Evolutionary conservation across 208 protist species (phyloP), one percentile per base, ranked within the genome.

Genomic region (Sergeia podlipaevii): DNA sequence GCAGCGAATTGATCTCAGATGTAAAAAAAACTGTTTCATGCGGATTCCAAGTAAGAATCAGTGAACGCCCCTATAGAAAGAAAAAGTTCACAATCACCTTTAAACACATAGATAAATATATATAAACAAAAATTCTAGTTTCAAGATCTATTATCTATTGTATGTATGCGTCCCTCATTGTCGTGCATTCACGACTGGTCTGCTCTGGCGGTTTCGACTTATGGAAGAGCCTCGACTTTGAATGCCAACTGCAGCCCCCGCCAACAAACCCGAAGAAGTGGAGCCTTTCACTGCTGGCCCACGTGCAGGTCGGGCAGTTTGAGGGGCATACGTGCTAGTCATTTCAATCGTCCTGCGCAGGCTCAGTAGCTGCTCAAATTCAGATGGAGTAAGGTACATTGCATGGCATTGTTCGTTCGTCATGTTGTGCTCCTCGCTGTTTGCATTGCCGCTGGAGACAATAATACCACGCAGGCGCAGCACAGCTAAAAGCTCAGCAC

Each of bases 401-500:
- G 64, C 65, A 46, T 95, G 84, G 55, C 78, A 83, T 0, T 63
- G 75, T 2, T 54, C 43, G 17, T 65, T 54, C 0, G 68, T 71
- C 0, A 90, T 63, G 1, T 56, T 36, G 30, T 79, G 74, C 59
- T 90, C 87, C 13, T 66, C 76, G 2, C 73, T 86, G 24, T 85
- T 68, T n/a, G n/a, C n/a, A n/a, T n/a, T n/a, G 0, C 70, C 74
- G 23, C 70, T 59, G 3, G 87, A 91, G 6, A 75, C 68, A n/a
- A 94, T 76, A 7, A 89, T 54, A 0, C 83, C 75, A 3, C 87
- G 80, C 58, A 91, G 60, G 15, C 87, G 74, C 28, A 95, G 57
- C 0, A 95, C 45, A 0, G 81, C 84, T 44, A 95, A 75, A 0
- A 95, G 43, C 65, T 95, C 87, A 0, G 83, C 77, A 0, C 80